Base-by-base conservation (phyloP, 1,284 basidiomycete genomes). In the Ustilago tritici region DNA sequence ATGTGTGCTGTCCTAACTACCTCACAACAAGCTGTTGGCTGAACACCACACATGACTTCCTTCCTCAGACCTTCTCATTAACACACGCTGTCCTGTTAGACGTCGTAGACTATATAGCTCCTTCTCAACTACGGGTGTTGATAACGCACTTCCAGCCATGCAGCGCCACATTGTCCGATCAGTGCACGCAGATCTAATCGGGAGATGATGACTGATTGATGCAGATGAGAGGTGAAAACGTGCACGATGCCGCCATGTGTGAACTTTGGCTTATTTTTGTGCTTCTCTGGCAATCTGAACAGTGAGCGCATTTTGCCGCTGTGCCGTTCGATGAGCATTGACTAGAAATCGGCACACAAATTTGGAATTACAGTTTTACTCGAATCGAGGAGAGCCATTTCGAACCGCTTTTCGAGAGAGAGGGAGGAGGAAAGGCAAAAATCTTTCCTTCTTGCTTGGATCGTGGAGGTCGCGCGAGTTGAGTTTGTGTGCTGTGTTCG, bases 401-500 rank as follows among this genome's bases (percentile, higher is more conserved):
- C 43, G 43, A 46, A 46, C 43, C 11, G 43, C 43, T 46, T 19
- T 46, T 10, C 6, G 19, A 19, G 11, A 19, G 35, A 46, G 14
- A 40, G 23, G 14, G 15, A 19, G 36, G n/a, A 40, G 54, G 9
- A 31, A 47, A 31, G 35, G 31, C 41, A 17, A 59, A 50, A 59
- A 40, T 31, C 38, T 59, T 50, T 50, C 55, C 36, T 10, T 10
- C 43, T 56, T 23, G 38, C 38, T 43, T 14, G 19, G 3, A 17
- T 60, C 58, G 58, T 60, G 58, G 58, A 60, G 58, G 58, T 60
- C 49, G 47, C 49, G 36, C 46, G 58, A 60, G 54, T 46, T 15
- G 8, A 38, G 14, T 5, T 19, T 54, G n/a, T 17, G 6, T 38
- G 54, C 38, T 31, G 23, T 41, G 12, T 28, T 23, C 40, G 23